These are phyloP conservation scores for Fusarium sp. DNA, from an alignment of 2,329 filamentous ascomycete genomes.

Conservation along the genomic window DNA sequence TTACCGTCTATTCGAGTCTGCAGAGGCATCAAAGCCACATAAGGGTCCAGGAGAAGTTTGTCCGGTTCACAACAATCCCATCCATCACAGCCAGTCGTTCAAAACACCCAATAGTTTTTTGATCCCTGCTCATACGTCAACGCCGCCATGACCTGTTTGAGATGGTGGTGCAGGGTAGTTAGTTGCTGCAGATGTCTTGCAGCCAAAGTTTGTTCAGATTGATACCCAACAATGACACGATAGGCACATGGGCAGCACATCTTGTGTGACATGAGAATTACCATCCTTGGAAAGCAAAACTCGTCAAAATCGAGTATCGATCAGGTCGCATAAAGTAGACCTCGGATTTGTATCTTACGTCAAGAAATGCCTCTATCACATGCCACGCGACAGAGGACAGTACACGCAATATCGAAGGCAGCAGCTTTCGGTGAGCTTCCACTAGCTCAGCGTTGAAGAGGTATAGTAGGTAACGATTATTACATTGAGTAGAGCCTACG, in stretches of 20 bases:
- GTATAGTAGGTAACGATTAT: no score
- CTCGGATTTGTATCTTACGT: not conserved
- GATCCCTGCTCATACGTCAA: not conserved
- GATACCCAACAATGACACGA: not conserved
- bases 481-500: not conserved
- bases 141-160: not conserved
- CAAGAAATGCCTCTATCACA: not conserved
- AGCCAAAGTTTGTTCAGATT: not conserved
- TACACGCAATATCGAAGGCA: not conserved
- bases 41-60: not conserved
- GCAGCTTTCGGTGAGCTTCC: not conserved
- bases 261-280: not conserved
- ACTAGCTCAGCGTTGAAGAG: not conserved
- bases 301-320: not conserved
- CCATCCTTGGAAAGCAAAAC: not conserved
- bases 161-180: slow-evolving; percentile 26
- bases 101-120: not conserved
- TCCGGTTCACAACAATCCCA: not conserved
- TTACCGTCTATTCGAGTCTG: not conserved
- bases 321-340: not conserved
- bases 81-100: not conserved
- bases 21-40: not conserved
- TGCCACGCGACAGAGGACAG: not conserved
- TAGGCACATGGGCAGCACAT: not conserved
- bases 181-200: slow-evolving; percentile 6